Evolutionary conservation across 805 yeast species (phyloP), one percentile per base, ranked within the genome.

Genomic region (Pichia pseudocactophila): DNA sequence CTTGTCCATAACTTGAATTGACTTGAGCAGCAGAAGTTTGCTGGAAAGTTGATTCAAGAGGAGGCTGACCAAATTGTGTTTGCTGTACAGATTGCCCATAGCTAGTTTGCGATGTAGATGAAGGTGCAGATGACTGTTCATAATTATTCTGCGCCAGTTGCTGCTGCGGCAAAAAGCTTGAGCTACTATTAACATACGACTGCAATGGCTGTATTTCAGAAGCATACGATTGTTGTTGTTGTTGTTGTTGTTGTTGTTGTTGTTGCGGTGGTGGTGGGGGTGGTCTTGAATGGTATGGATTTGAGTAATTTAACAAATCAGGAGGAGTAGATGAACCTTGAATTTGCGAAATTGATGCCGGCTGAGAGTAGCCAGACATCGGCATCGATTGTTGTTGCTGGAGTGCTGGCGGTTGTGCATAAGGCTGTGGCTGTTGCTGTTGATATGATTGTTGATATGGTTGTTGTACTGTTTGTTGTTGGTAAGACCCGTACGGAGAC

Each of bases 371-470:
- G 3, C 26, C 30, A n/a, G 28, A 49, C n/a, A n/a, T n/a, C n/a
- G n/a, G n/a, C n/a, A n/a, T n/a, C n/a, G n/a, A n/a, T n/a, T 30
- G 31, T 20, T 37, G 48, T 40, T 27, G 43, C 53, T 28, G 41
- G 43, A 15, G 33, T 37, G 47, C 49, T 22, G 46, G 46, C 39
- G 48, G 59, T 31, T 51, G 56, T 37, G 44, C 59, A 30, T 30
- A 28, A 11, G 34, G 36, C 20, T 34, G 40, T 26, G 37, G 40
- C 28, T 40, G 49, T 22, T 40, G 49, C 15, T 18, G 37, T 27
- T 34, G 30, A 18, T 30, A 22, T 43, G 34, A 20, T 54, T 25
- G 32, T 47, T 37, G 34, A 58, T 33, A 43, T 47, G 34, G 39
- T 36, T 26, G 37, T 44, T 37, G 42, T 41, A 30, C 12, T 30